Conservation (phyloP, 2,329 filamentous ascomycete species). For the Apiospora phragmitis region DNA sequence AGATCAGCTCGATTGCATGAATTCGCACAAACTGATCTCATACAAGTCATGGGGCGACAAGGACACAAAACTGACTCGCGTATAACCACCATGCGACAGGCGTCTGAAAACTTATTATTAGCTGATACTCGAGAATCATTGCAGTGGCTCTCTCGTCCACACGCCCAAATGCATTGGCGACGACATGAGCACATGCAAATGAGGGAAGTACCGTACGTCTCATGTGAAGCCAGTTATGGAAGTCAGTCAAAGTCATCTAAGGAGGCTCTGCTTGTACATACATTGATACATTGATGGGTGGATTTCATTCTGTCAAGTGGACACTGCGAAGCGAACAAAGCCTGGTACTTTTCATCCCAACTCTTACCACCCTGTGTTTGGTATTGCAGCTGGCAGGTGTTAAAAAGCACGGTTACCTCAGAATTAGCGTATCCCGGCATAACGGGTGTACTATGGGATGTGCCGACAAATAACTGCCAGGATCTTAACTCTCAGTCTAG, state of each 20-base stretch:
- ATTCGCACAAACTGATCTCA: conserved; percentile 14
- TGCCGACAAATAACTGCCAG: conserved; percentile 12
- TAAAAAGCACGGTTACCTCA: conserved; percentile 1
- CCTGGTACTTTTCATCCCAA: conserved; percentile 2
- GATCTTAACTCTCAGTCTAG: neutral
- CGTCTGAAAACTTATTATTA: conserved; percentile 2
- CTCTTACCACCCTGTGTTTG: neutral
- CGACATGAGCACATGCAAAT: neutral
- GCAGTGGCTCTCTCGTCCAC: neutral
- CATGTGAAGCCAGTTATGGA: neutral
- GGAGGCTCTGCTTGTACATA: neutral
- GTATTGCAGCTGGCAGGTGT: neutral
- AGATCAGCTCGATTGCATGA: conserved; percentile 14
- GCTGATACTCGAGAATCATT: neutral
- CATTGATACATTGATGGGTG: neutral
- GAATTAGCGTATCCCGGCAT: conserved; percentile 17
- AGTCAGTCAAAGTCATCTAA: neutral
- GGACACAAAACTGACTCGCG: conserved; percentile 10
- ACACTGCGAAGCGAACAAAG: neutral
- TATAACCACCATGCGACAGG: neutral
- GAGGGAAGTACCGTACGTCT: neutral
- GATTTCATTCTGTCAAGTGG: neutral
- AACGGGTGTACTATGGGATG: conserved; percentile 18
- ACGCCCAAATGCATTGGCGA: neutral
- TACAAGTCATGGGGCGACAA: conserved; percentile 15